Conservation (phyloP, 306 rosid species). For the Pyrus communis region DNA sequence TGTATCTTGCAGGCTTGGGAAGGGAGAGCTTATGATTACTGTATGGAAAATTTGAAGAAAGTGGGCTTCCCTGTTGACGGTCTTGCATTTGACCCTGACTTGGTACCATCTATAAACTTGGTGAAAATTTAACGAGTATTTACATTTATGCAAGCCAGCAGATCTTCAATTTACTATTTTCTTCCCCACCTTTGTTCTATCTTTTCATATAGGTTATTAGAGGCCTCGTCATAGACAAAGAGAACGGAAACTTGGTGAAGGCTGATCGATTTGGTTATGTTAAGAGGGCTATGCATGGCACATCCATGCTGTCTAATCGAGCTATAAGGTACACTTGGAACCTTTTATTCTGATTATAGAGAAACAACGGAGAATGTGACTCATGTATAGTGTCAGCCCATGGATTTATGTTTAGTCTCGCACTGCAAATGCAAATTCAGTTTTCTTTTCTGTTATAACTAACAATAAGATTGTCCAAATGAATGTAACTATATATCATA, state of each 20-base stretch:
- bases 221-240: constrained; percentile 98
- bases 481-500: background rate
- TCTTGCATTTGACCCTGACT: constrained; percentile 84
- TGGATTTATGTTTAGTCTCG: background rate
- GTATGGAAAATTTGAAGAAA: constrained; percentile 82
- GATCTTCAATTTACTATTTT: background rate
- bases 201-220: constrained; percentile 63
- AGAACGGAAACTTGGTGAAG: constrained; percentile 89
- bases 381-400: constrained; percentile 6
- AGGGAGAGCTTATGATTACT: constrained; percentile 95
- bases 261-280: constrained; percentile 95
- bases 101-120: constrained; percentile 46
- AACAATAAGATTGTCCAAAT: background rate
- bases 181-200: background rate
- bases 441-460: background rate
- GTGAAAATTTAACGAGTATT: background rate
- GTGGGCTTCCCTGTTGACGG: constrained; percentile 92
- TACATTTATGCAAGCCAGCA: constrained; percentile 11
- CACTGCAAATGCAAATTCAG: constrained; percentile 4
- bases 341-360: constrained; percentile 13
- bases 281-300: constrained; percentile 96
- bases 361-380: background rate
- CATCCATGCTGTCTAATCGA: constrained; percentile 77
- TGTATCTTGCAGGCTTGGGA: constrained; percentile 80
- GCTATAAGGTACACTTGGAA: constrained; percentile 64